Base-by-base conservation (phyloP, 805 yeast species). In the Nadsonia fulvescens region DNA sequence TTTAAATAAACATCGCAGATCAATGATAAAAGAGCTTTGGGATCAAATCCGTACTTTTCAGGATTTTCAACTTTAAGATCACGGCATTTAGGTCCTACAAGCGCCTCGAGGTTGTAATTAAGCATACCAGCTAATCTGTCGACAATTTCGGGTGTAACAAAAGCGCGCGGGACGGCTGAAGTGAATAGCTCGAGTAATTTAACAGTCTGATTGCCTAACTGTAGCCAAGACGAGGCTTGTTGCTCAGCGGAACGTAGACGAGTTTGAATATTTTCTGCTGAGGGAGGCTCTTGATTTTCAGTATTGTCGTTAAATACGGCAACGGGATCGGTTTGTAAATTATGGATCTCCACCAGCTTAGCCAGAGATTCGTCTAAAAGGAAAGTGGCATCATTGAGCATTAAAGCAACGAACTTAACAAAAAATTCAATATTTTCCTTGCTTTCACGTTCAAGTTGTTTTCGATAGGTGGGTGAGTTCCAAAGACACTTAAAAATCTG, bases 121-220 rank as follows among this genome's bases (percentile, higher is more conserved):
- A 89, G 58, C 99, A 89, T 89, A 23, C 93, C 82, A 0, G 98
- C 93, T 35, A 89, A 57, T 49, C 98, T 64, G 40, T 82, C 93
- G 21, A 86, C 93, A 41, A 89, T 71, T 50, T 89, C 98, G 2
- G 78, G 69, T 22, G 79, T 74, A 4, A 70, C 68, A 51, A 89
- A 89, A 0, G 93, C 86, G 27, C 56, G 59, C 6, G 96, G 94
- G 6, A 79, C 78, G 35, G 86, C 86, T 32, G 66, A 59, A 0
- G 96, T 81, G 45, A 83, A 89, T 24, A 82, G 52, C 36, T 68
- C 71, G 42, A 89, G 74, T 35, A 89, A 54, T 22, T 63, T 64
- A 51, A 83, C 70, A 0, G 93, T 77, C 49, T 81, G 77, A 38
- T 77, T 76, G 10, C 89, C 70, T 35, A 89, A 56, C 25, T 77